phyloP scores from a whole-genome alignment of 2,329 filamentous ascomycete genomes.

The Diaporthe destruens region DNA sequence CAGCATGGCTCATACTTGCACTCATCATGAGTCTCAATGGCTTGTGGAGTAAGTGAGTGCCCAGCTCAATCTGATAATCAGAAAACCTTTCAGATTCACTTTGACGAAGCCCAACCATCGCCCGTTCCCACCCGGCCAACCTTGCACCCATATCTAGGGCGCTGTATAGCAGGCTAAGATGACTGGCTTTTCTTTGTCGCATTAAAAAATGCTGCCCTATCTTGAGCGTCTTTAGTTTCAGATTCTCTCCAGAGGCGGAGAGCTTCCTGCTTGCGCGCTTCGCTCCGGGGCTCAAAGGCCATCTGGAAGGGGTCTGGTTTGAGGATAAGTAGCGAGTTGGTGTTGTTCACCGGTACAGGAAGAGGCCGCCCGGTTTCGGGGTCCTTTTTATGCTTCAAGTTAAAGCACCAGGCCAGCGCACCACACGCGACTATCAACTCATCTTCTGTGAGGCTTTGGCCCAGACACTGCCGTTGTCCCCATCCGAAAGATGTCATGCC shows the following conservation, averaged over 20 bases:
- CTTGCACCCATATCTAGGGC: neutral
- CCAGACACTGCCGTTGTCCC: neutral
- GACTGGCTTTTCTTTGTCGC: neutral
- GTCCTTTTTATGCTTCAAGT: conserved; percentile 1
- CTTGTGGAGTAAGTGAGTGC: too few relatives aligned
- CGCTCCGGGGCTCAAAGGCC: conserved; percentile 12
- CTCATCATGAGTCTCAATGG: too few relatives aligned
- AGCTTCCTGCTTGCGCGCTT: conserved; percentile 10
- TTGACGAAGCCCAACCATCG: too few relatives aligned
- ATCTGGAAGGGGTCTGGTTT: conserved; percentile 4
- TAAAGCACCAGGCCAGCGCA: conserved; percentile 17
- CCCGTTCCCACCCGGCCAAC: too few relatives aligned
- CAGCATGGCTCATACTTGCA: neutral
- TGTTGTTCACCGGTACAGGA: neutral
- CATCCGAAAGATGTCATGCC: conserved; percentile 8
- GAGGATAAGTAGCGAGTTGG: conserved; percentile 6
- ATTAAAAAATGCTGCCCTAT: neutral
- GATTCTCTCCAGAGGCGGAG: conserved; percentile 13
- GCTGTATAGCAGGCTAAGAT: neutral
- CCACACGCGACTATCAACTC: conserved; percentile 14
- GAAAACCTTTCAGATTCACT: too few relatives aligned
- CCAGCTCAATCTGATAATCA: too few relatives aligned
- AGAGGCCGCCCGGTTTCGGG: neutral
- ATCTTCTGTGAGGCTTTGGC: conserved; percentile 11
- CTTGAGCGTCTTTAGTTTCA: neutral